Evolutionary conservation across 371 early-diverging fungal genomes (phyloP).

Genomic region (Apophysomyces trapeziformis): DNA sequence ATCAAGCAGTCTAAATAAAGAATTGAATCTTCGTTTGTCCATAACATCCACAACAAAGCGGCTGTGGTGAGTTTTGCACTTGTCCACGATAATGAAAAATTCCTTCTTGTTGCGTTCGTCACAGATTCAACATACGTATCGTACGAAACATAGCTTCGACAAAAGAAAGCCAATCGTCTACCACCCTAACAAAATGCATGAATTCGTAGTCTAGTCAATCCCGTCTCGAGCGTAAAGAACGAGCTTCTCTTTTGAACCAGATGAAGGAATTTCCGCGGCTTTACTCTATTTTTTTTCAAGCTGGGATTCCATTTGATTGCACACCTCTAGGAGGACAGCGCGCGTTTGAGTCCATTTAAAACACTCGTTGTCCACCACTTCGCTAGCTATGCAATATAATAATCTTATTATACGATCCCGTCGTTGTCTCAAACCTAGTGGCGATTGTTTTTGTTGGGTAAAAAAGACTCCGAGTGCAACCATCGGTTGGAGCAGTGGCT

Average conservation of each 20-base stretch:
- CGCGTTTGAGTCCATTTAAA: background rate
- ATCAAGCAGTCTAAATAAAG: no score
- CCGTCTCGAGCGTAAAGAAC: background rate
- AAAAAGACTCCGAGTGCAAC: no score
- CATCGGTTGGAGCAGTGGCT: background rate
- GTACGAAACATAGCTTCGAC: no score
- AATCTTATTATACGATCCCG: background rate
- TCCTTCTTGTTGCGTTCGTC: no score
- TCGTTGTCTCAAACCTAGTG: background rate
- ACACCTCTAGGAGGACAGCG: no score
- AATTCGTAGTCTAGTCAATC: background rate
- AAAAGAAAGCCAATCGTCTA: no score
- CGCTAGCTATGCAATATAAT: background rate
- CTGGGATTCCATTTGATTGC: constrained; percentile 11
- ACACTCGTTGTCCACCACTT: background rate
- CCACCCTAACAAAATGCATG: no score
- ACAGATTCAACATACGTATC: no score
- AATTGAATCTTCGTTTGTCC: no score
- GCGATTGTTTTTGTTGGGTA: no score
- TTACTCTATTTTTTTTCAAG: constrained; percentile 11
- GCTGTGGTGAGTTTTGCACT: background rate
- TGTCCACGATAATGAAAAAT: background rate
- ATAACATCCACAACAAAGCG: background rate
- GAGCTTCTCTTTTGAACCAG: constrained; percentile 4
- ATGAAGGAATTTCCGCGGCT: constrained; percentile 9